These are phyloP conservation scores for Claviceps humidiphila DNA, from an alignment of 2,329 filamentous ascomycete genomes.

Conservation along the genomic window DNA sequence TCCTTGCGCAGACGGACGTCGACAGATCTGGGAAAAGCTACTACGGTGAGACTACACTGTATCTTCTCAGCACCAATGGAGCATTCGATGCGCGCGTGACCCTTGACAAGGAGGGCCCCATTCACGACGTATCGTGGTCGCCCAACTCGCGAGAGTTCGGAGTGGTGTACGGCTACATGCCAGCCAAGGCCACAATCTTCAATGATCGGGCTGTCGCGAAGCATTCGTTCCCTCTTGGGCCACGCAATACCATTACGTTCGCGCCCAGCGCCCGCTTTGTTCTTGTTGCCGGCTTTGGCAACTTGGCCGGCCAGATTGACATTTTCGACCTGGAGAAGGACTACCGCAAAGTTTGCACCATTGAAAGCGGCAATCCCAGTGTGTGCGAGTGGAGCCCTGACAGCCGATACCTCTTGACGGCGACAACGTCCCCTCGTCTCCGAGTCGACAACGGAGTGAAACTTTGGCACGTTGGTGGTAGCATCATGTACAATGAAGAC, in stretches of 20 bases:
- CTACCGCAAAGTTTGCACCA: slow-evolving; percentile 81
- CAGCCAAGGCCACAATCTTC: slow-evolving; percentile 97
- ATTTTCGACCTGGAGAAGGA: slow-evolving; percentile 94
- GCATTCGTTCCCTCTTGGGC: slow-evolving; percentile 74
- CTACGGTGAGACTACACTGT: slow-evolving; percentile 95
- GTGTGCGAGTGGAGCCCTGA: slow-evolving; percentile 97
- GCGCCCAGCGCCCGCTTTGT: slow-evolving; percentile 89
- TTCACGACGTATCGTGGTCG: slow-evolving; percentile 97
- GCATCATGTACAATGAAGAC: slow-evolving; percentile 89
- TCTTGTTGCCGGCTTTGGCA: slow-evolving; percentile 90
- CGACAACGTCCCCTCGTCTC: slow-evolving; percentile 89
- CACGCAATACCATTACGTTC: slow-evolving; percentile 90
- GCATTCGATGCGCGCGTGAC: slow-evolving; percentile 84
- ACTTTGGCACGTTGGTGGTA: slow-evolving; percentile 83
- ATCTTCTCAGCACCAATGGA: slow-evolving; percentile 83
- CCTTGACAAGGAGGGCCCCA: slow-evolving; percentile 92
- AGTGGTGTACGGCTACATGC: slow-evolving; percentile 96
- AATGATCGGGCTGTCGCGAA: slow-evolving; percentile 72
- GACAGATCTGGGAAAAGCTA: slow-evolving; percentile 99
- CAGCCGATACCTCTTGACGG: slow-evolving; percentile 88
- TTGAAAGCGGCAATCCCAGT: slow-evolving; percentile 90
- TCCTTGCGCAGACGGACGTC: slow-evolving; percentile 93
- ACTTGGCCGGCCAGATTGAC: slow-evolving; percentile 93
- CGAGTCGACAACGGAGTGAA: slow-evolving; percentile 94
- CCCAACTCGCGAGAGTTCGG: slow-evolving; percentile 96